Conservation (phyloP, 345 rosid species). For the Sonneratia caseolaris region DNA sequence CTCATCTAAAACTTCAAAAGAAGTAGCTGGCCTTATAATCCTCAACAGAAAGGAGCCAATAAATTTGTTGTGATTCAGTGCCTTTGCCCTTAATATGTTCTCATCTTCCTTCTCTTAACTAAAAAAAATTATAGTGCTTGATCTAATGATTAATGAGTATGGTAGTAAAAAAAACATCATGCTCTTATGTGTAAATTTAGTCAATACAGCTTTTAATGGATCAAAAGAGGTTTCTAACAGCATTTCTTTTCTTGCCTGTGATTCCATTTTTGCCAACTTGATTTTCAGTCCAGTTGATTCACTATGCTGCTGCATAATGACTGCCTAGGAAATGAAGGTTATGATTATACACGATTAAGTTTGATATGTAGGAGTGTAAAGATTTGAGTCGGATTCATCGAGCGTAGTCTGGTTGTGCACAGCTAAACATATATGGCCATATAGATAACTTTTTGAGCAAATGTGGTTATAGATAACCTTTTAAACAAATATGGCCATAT, state of each 20-base stretch:
- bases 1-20: background rate
- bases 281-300: too few species aligned
- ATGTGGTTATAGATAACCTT: too few species aligned
- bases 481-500: too few species aligned
- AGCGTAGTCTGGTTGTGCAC: background rate
- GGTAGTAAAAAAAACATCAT: background rate
- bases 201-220: background rate
- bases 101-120: background rate
- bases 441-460: too few species aligned
- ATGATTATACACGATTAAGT: background rate
- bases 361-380: background rate
- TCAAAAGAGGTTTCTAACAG: background rate
- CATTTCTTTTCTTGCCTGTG: background rate
- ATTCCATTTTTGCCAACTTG: background rate
- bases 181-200: background rate
- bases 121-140: background rate
- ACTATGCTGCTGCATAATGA: background rate
- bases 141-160: background rate
- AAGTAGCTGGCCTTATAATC: background rate
- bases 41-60: background rate
- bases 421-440: background rate
- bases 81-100: background rate
- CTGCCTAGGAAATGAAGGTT: background rate
- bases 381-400: background rate
- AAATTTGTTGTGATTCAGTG: background rate